Conservation (phyloP, 75 land plant species). For the Cryptomeria japonica region DNA sequence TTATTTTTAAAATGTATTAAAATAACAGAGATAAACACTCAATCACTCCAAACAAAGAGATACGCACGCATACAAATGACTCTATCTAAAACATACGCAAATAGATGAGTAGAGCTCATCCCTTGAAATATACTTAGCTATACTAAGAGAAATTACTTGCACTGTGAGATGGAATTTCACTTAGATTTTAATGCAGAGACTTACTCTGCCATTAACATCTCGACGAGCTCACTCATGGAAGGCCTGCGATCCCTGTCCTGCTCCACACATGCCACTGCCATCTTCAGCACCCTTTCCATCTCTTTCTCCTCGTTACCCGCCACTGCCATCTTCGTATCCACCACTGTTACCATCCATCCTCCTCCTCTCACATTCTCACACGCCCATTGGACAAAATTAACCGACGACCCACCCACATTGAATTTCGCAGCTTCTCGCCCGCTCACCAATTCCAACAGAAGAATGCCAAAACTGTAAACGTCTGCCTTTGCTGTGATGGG, state of each 20-base stretch:
- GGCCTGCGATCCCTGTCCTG: slow-evolving; percentile 55
- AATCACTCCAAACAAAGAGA: too few relatives aligned
- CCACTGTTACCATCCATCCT: slow-evolving; percentile 39
- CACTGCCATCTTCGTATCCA: slow-evolving; percentile 23
- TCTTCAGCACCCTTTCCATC: slow-evolving; percentile 47
- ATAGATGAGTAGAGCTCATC: too few relatives aligned
- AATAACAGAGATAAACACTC: too few relatives aligned
- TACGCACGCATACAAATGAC: too few relatives aligned
- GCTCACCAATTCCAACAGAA: slow-evolving; percentile 60
- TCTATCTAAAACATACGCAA: too few relatives aligned
- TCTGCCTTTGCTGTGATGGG: slow-evolving; percentile 63
- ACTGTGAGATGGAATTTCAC: too few relatives aligned
- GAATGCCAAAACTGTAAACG: slow-evolving; percentile 80
- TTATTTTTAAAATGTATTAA: too few relatives aligned
- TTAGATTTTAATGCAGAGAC: too few relatives aligned
- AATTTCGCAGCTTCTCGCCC: slow-evolving; percentile 31
- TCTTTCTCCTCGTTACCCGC: slow-evolving; percentile 13
- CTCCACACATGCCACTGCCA: slow-evolving; percentile 78
- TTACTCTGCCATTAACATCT: slow-evolving; percentile 44
- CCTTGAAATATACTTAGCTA: too few relatives aligned
- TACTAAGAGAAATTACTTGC: too few relatives aligned
- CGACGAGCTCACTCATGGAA: slow-evolving; percentile 66
- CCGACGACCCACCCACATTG: background rate
- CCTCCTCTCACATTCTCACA: slow-evolving; percentile 43
- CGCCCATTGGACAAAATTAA: slow-evolving; percentile 63